A percentile compares a stretch with the other conserved stretches of the same genome.
phyloP scores from a whole-genome alignment of 139 green algal species.

The Haematococcus lacustris region DNA sequence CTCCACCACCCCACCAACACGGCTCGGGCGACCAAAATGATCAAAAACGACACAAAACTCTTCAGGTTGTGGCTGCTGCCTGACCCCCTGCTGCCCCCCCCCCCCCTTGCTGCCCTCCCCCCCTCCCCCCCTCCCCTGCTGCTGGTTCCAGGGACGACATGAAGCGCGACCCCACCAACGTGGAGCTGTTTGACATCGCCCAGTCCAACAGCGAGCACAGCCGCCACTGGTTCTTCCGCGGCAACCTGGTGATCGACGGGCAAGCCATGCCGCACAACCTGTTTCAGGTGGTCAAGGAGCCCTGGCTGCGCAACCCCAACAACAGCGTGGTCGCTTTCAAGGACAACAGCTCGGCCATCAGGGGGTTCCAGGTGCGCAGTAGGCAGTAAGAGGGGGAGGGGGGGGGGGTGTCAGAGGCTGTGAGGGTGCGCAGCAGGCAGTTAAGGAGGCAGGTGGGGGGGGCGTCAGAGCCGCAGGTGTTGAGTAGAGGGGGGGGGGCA shows the following conservation, averaged over 20 bases:
- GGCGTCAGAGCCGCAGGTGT: too few relatives aligned
- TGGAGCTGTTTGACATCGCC: conserved; percentile 99
- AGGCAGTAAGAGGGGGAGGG: too few relatives aligned
- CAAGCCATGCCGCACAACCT: conserved; percentile 38
- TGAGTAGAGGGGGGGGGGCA: too few relatives aligned
- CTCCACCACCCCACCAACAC: too few relatives aligned
- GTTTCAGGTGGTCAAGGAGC: conserved; percentile 42
- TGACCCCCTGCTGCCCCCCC: too few relatives aligned
- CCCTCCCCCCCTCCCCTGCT: conserved; percentile 44
- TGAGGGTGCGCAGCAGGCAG: too few relatives aligned
- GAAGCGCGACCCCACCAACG: conserved; percentile 91
- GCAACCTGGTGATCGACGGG: conserved; percentile 86
- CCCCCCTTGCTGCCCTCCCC: too few relatives aligned
- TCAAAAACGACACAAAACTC: too few relatives aligned
- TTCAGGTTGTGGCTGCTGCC: too few relatives aligned
- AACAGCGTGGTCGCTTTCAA: conserved; percentile 98
- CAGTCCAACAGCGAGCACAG: conserved; percentile 88
- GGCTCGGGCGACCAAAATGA: too few relatives aligned
- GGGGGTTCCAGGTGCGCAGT: conserved; percentile 50
- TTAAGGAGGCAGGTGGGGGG: too few relatives aligned
- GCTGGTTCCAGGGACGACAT: conserved; percentile 75
- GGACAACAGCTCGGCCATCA: conserved; percentile 96
- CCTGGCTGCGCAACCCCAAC: conserved; percentile 53
- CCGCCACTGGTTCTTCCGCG: conserved; percentile 91
- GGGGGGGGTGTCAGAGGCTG: too few relatives aligned